Base-by-base conservation (phyloP, 1,284 basidiomycete species). In the Dichomitus squalens region DNA sequence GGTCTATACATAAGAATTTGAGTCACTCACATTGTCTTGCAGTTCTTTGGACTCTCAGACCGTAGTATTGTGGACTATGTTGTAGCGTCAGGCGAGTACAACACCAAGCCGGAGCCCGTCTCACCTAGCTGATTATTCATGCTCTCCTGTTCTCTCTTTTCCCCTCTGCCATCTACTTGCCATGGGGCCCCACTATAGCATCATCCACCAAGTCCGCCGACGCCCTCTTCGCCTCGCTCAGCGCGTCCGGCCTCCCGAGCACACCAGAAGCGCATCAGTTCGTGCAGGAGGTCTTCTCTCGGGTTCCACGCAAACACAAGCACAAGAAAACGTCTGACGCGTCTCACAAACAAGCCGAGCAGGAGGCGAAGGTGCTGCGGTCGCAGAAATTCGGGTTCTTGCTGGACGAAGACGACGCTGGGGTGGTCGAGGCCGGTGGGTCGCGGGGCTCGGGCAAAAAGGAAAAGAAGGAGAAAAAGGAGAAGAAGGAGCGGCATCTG, bases 1-100 rank as follows among this genome's bases (percentile, higher is more conserved):
- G 0, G 40, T 4, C n/a, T 12, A 40, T 7, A 6, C n/a, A 16
- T 29, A 5, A 6, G 20, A n/a, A 21, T 11, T 2, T 16, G 3
- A n/a, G 16, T 29, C 9, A 16, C 50, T 41, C 25, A 53, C 27
- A 52, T 46, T 41, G 4, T 43, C 35, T 33, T 59, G 2, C 65
- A 93, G 90, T 81, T 94, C 61, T 88, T 95, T 66, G 91, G 90
- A 56, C 83, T 92, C 43, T 86, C 93, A 18, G 90, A 95, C 75
- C 81, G 82, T 60, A 92, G 85, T 61, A 92, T 90, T 58, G 85
- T 93, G 64, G 89, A 93, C 76, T 96, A 88, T 74, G 88, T 96
- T 31, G 79, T 92, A 72, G 92, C 92, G 46, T 85, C 89, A 72
- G 92, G 92, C 90, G 60, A 52, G 85, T 74, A 31, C n/a, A 34